Evolutionary conservation across 2,329 filamentous ascomycete species (phyloP), one percentile per base, ranked within the genome.

Genomic region (Colletotrichum karsti): DNA sequence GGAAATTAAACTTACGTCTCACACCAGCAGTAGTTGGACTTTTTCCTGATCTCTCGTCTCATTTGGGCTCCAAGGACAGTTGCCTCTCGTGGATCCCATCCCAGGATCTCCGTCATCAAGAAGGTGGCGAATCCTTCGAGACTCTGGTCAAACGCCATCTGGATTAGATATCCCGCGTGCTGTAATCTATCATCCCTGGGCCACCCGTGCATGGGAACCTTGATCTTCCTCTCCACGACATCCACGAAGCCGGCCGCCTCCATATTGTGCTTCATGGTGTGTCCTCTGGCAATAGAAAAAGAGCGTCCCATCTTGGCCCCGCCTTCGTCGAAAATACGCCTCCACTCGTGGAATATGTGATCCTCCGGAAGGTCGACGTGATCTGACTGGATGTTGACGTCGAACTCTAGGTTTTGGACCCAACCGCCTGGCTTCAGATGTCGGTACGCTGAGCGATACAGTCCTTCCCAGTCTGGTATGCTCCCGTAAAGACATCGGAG

Each of bases 351-450:
- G 61, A 74, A 76, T 42, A 76, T 67, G 68, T 76, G 74, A 18
- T 72, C 70, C 0, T 69, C 62, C 42, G 67, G 67, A 20, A 62
- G 37, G 5, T 48, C 35, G 13, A 67, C 71, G 48, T 78, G 76
- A 50, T 79, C 77, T 6, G 73, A 74, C 15, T 67, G 51, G 18
- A 74, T 66, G 8, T 69, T 67, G 3, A 71, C 66, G 2, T 75
- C 54, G 5, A 73, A 71, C 13, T 75, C 75, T 1, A 71, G 61
- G 20, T 75, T 69, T 55, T 77, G 72, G 4, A 77, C 60, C 67
- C 73, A 77, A 6, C 82, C 87, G 7, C 87, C 88, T 0, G 88
- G 87, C 67, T 85, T 85, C 33, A 88, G 78, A 66, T 87, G 83
- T 72, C 78, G 22, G 28, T 84, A 12, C 83, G 75, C 64, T 9